Evolutionary conservation across 73 alveolate species (phyloP).

Genomic region (Tetrahymena elliotti): DNA sequence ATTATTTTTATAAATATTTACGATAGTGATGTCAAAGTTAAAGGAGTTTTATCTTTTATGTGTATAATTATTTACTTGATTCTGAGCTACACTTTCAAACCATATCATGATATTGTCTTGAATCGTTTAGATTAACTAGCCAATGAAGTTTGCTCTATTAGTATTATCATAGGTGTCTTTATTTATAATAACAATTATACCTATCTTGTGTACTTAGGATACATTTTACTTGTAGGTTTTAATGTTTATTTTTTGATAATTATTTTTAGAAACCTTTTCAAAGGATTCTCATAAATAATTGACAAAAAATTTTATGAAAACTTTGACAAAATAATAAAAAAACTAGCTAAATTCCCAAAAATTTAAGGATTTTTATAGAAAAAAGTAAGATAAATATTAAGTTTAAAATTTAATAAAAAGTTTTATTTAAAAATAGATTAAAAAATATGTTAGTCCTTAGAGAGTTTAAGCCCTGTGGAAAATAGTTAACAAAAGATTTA

Average conservation of each 20-base stretch:
- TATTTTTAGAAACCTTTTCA: neutral
- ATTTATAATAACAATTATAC: neutral
- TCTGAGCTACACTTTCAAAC: constrained; percentile 1
- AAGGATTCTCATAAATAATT: neutral
- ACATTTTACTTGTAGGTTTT: neutral
- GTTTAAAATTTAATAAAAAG: neutral
- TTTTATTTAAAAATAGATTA: neutral
- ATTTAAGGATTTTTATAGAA: neutral
- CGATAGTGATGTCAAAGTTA: neutral
- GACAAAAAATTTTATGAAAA: neutral
- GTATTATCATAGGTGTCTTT: constrained; percentile 21
- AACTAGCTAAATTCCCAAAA: neutral
- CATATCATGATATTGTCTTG: constrained; percentile 4
- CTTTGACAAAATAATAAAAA: neutral
- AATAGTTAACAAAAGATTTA: neutral
- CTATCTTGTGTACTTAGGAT: constrained; percentile 3
- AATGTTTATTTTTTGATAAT: neutral
- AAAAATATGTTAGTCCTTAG: neutral
- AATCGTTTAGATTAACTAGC: constrained; percentile 19
- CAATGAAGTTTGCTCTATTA: neutral
- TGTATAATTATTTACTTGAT: constrained; percentile 7
- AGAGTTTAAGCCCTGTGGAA: neutral
- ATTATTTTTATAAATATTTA: constrained; percentile 2
- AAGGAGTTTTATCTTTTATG: constrained; percentile 17
- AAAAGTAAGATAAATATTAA: neutral